Evolutionary conservation across 306 rosid species (phyloP).

Genomic region (Sicyos baderoa): DNA sequence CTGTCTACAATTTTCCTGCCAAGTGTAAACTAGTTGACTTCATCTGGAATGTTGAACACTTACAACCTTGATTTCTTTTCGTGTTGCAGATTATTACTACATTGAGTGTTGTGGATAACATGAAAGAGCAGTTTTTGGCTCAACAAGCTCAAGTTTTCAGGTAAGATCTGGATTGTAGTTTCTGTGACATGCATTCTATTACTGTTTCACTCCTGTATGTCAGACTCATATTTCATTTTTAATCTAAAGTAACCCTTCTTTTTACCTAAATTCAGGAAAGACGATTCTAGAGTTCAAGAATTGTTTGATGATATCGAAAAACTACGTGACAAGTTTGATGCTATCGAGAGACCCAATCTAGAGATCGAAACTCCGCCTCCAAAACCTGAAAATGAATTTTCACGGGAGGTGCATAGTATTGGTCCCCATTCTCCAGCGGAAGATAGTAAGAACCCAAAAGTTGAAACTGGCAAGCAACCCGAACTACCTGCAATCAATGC

Average conservation of each 20-base stretch:
- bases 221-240: neutral
- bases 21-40: neutral
- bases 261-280: constrained; percentile 50
- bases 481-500: constrained; percentile 33
- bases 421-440: constrained; percentile 26
- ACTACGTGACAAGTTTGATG: constrained; percentile 54
- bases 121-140: constrained; percentile 80
- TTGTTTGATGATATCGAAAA: constrained; percentile 64
- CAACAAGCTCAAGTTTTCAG: constrained; percentile 52
- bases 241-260: neutral
- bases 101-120: constrained; percentile 91
- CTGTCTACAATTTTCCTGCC: neutral
- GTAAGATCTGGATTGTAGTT: constrained; percentile 28
- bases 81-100: constrained; percentile 78
- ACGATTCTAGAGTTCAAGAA: constrained; percentile 57
- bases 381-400: constrained; percentile 40
- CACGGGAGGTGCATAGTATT: constrained; percentile 31
- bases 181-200: constrained; percentile 17
- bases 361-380: constrained; percentile 62
- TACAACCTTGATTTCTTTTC: constrained; percentile 5
- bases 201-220: no score
- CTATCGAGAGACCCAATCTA: constrained; percentile 76
- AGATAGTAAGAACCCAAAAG: constrained; percentile 26
- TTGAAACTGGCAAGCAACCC: constrained; percentile 30
- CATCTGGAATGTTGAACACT: no score